These are phyloP conservation scores for Aplosporella prunicola DNA, from an alignment of 2,329 filamentous ascomycete genomes.

Conservation along the genomic window DNA sequence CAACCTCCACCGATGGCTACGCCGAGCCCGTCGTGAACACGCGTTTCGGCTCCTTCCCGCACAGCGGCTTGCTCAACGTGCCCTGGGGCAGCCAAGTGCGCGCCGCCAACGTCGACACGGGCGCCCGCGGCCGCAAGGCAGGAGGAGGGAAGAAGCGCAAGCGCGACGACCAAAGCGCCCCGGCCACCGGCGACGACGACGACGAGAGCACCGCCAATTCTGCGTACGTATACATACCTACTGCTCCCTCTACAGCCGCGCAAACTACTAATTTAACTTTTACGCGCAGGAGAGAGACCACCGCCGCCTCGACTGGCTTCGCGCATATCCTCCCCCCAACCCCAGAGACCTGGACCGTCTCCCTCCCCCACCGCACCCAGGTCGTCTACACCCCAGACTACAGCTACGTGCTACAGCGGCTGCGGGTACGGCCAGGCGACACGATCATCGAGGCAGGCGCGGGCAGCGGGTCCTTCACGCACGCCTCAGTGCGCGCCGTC, in stretches of 20 bases:
- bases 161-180: no score
- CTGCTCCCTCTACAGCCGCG: no score
- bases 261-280: conserved; percentile 18
- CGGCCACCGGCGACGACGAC: conserved; percentile 22
- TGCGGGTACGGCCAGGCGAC: conserved; percentile 63
- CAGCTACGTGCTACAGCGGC: conserved; percentile 70
- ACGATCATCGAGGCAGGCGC: conserved; percentile 71
- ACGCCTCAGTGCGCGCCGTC: conserved; percentile 65
- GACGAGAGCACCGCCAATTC: conserved; percentile 17
- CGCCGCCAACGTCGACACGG: conserved; percentile 83
- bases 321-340: conserved; percentile 70
- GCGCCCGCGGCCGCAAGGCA: conserved; percentile 65
- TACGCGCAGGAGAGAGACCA: conserved; percentile 20
- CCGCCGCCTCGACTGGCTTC: conserved; percentile 56
- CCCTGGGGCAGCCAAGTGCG: conserved; percentile 90
- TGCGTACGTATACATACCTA: no score
- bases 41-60: conserved; percentile 69
- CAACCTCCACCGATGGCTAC: conserved; percentile 19
- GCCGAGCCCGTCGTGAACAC: conserved; percentile 62
- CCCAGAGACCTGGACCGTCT: conserved; percentile 73
- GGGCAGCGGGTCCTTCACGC: conserved; percentile 75
- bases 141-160: conserved; percentile 40
- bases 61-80: conserved; percentile 50
- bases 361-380: conserved; percentile 71
- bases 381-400: conserved; percentile 83